Conservation (phyloP, 257 asterid genomes). For the Ajuga chamaepitys region DNA sequence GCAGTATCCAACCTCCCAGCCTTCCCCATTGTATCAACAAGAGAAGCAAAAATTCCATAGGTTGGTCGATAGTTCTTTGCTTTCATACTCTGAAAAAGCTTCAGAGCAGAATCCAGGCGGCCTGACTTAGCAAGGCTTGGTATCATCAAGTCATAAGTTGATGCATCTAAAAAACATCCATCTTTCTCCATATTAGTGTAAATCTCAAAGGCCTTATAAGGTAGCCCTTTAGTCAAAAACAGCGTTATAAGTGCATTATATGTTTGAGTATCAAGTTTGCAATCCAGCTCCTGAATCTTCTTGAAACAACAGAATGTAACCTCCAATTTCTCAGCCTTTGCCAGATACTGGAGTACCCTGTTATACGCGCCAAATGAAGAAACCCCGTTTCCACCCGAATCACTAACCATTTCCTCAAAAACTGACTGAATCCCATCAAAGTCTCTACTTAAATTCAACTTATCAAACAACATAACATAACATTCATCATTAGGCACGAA, state of each 20-base stretch:
- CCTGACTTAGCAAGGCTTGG: constrained; percentile 92
- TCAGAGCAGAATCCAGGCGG: constrained; percentile 70
- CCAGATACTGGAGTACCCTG: constrained; percentile 77
- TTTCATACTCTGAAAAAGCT: constrained; percentile 54
- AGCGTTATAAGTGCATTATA: constrained; percentile 73
- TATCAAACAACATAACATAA: constrained; percentile 61
- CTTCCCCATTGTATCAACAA: constrained; percentile 66
- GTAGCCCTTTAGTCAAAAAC: constrained; percentile 76
- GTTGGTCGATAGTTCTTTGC: constrained; percentile 37
- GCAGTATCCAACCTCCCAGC: constrained; percentile 86
- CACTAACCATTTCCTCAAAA: constrained; percentile 85
- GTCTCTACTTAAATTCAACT: constrained; percentile 60
- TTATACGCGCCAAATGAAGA: constrained; percentile 51
- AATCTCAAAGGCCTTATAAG: constrained; percentile 92
- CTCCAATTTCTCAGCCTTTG: constrained; percentile 93
- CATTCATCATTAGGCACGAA: constrained; percentile 62
- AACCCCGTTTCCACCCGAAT: constrained; percentile 38
- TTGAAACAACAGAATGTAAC: constrained; percentile 90
- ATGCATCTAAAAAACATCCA: constrained; percentile 62
- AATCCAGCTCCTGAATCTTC: constrained; percentile 75
- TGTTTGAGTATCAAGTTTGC: constrained; percentile 61
- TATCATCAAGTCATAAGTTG: constrained; percentile 83
- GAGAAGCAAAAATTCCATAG: constrained; percentile 37
- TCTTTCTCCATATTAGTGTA: constrained; percentile 60
- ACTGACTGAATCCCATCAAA: constrained; percentile 75